These are phyloP conservation scores for Cystoisospora suis DNA, from an alignment of 169 alveolate genomes.

Conservation along the genomic window DNA sequence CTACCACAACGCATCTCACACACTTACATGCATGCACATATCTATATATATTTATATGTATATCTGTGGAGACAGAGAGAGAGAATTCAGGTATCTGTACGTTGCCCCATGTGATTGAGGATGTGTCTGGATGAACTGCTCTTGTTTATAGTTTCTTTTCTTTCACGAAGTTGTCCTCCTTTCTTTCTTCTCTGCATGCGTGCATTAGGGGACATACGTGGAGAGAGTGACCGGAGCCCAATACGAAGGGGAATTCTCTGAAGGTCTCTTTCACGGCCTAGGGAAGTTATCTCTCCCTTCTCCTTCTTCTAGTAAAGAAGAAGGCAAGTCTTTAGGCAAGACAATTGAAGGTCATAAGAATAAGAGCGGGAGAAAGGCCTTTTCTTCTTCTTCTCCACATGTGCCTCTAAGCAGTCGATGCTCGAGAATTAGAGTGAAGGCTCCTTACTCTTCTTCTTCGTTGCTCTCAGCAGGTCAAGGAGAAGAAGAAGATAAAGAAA, in stretches of 20 bases:
- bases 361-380: too few relatives aligned
- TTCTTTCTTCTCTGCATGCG: neutral
- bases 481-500: neutral
- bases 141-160: neutral
- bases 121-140: neutral
- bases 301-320: too few relatives aligned
- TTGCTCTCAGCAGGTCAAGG: neutral
- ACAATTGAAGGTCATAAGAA: too few relatives aligned
- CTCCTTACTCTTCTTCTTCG: neutral
- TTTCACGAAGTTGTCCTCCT: neutral
- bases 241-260: conserved; percentile 64
- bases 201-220: conserved; percentile 55
- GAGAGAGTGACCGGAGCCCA: conserved; percentile 41
- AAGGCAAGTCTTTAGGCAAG: too few relatives aligned
- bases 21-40: neutral
- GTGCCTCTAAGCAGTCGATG: too few relatives aligned
- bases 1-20: too few relatives aligned
- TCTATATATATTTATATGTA: neutral
- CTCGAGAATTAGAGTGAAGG: too few relatives aligned
- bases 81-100: neutral
- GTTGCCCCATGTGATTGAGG: neutral
- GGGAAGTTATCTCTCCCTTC: conserved; percentile 38
- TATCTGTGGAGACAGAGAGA: neutral
- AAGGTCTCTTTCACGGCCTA: conserved; percentile 59
- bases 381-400: too few relatives aligned